phyloP scores from a whole-genome alignment of 495 filamentous ascomycete species.

The Arthonia radiata region DNA sequence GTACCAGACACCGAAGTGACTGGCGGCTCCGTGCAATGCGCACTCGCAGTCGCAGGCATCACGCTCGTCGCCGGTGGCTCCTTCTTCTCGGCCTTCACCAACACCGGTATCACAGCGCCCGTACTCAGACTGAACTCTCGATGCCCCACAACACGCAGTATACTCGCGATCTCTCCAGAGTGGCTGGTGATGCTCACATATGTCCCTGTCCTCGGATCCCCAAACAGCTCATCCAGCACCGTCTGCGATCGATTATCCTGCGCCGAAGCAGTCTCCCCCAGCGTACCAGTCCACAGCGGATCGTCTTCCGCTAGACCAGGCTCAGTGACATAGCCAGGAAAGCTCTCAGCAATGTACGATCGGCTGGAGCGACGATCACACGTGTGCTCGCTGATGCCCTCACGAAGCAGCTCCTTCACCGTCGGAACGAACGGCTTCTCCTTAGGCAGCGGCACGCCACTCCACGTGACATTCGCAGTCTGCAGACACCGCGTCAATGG shows the following conservation, averaged over 20 bases:
- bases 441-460: constrained; percentile 23
- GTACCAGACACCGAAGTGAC: constrained; percentile 15
- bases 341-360: constrained; percentile 28
- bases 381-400: constrained; percentile 49
- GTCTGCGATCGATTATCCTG: constrained; percentile 27
- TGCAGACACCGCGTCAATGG: constrained; percentile 42
- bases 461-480: constrained; percentile 38
- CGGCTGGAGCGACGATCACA: constrained; percentile 44
- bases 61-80: constrained; percentile 13
- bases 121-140: constrained; percentile 33
- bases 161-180: constrained; percentile 34
- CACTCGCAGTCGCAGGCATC: constrained; percentile 17
- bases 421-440: constrained; percentile 28
- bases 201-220: constrained; percentile 26
- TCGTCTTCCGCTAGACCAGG: constrained; percentile 35
- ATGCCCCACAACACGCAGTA: constrained; percentile 35
- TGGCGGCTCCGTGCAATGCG: constrained; percentile 26
- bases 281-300: constrained; percentile 29
- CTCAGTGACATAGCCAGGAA: constrained; percentile 37
- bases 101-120: constrained; percentile 43
- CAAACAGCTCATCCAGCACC: constrained; percentile 40
- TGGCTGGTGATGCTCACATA: constrained; percentile 46
- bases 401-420: constrained; percentile 46
- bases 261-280: constrained; percentile 23
- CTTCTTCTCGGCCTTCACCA: constrained; percentile 28